These are phyloP conservation scores for Aspergillus heteromorphus DNA, from an alignment of 495 filamentous ascomycete species.

Conservation along the genomic window DNA sequence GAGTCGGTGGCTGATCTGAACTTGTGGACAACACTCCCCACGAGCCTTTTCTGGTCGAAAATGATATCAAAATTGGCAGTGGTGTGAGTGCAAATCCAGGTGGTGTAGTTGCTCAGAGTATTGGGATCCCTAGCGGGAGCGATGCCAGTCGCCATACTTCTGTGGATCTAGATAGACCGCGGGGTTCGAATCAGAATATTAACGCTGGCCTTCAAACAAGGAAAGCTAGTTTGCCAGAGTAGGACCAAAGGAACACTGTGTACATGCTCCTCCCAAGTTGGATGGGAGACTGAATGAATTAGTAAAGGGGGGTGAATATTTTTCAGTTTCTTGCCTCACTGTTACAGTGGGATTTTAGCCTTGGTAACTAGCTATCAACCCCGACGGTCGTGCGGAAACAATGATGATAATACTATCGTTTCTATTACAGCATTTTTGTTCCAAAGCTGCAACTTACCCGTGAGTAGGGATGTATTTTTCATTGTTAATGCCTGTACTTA, in stretches of 20 bases:
- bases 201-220: background rate
- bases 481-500: background rate
- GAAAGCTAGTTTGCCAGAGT: conserved; percentile 3
- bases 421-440: background rate
- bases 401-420: background rate
- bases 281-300: background rate
- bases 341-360: background rate
- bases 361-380: too few relatives aligned
- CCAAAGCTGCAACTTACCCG: background rate
- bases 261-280: conserved; percentile 4
- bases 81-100: conserved; percentile 76
- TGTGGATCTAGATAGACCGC: background rate
- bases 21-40: conserved; percentile 67
- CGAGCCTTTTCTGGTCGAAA: conserved; percentile 68
- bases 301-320: background rate
- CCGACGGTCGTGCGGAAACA: too few relatives aligned
- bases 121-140: conserved; percentile 72
- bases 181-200: background rate
- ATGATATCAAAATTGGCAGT: conserved; percentile 72
- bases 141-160: conserved; percentile 45
- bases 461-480: background rate
- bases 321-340: background rate
- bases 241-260: background rate
- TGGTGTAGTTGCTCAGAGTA: conserved; percentile 85
- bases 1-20: conserved; percentile 67